Conservation (phyloP, 345 rosid genomes). For the Excoecaria agallocha region DNA sequence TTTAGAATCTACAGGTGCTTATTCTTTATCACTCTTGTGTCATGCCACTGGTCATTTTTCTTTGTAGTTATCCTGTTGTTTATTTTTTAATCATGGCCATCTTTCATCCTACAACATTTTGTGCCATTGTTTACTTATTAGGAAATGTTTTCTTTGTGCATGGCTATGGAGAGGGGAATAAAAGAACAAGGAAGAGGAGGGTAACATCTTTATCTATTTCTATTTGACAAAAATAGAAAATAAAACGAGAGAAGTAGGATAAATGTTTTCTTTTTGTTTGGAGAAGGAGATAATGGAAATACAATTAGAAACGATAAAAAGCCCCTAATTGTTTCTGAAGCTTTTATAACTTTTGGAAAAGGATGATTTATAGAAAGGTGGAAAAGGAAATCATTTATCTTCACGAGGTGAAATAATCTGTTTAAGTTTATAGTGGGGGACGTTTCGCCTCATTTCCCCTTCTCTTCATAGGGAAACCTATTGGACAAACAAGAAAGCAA, state of each 20-base stretch:
- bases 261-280: too few species aligned
- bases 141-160: not conserved
- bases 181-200: not conserved
- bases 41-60: not conserved
- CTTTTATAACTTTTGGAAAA: not conserved
- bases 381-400: not conserved
- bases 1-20: slow-evolving; percentile 69
- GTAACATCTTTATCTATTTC: not conserved
- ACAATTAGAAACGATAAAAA: not conserved
- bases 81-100: not conserved
- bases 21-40: not conserved
- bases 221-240: not conserved
- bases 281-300: too few species aligned
- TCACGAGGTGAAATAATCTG: not conserved
- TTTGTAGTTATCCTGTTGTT: not conserved
- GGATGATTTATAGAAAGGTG: not conserved
- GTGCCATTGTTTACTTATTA: not conserved
- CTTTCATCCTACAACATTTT: not conserved
- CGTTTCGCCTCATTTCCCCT: not conserved
- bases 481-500: not conserved
- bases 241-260: not conserved
- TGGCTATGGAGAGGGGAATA: not conserved
- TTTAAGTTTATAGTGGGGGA: not conserved
- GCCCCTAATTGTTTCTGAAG: not conserved
- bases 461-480: not conserved